Percentiles rank a stretch among this genome's conserved stretches.
These are phyloP conservation scores for Emergomyces orientalis DNA, from an alignment of 2,329 filamentous ascomycete genomes.

Conservation along the genomic window DNA sequence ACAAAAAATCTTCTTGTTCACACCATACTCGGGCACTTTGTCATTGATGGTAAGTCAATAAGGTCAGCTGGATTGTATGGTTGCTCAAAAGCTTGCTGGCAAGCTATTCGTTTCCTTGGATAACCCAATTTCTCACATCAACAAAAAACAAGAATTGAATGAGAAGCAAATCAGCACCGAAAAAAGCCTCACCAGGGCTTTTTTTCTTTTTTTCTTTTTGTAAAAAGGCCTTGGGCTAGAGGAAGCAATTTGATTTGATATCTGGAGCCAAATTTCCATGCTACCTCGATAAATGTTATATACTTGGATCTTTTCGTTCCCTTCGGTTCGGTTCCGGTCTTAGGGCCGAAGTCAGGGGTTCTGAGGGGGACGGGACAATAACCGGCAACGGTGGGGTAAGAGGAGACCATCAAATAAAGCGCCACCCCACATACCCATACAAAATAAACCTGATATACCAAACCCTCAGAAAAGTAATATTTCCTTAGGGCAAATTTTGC, in stretches of 20 bases:
- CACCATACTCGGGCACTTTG: not conserved
- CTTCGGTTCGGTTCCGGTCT: not conserved
- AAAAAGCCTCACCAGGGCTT: not conserved
- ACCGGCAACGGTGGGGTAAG: not conserved
- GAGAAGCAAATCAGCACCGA: not conserved
- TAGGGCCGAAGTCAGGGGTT: not conserved
- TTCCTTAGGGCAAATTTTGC: not conserved
- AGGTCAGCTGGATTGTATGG: not conserved
- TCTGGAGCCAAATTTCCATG: not conserved
- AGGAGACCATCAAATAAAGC: not conserved
- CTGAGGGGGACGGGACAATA: not conserved
- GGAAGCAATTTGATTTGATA: not conserved
- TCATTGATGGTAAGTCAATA: not conserved
- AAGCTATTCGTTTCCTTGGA: not conserved
- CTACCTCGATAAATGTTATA: not conserved
- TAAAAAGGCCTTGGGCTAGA: not conserved
- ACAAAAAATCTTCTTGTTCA: not conserved
- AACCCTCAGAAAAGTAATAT: not conserved
- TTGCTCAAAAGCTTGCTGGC: not conserved
- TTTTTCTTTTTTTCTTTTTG: too few relatives aligned
- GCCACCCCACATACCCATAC: not conserved
- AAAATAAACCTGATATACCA: not conserved
- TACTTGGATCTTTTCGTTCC: not conserved
- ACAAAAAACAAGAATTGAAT: not conserved
- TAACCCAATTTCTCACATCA: not conserved